Evolutionary conservation across 2,329 filamentous ascomycete genomes (phyloP).

Genomic region (Monosporascus sp.): DNA sequence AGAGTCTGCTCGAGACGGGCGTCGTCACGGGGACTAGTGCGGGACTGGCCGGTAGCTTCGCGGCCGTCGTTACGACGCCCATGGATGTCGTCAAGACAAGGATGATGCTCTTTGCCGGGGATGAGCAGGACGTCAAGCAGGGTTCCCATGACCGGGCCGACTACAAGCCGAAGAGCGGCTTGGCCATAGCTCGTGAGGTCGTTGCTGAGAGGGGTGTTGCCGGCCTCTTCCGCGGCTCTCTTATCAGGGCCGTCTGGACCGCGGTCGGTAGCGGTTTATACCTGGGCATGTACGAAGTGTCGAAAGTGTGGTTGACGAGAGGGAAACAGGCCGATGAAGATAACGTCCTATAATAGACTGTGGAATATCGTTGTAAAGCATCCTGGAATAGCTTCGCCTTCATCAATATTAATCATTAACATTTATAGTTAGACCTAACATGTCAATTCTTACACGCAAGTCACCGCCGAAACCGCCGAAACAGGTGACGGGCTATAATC

Average conservation of each 20-base stretch:
- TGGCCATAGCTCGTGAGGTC: slow-evolving; percentile 60
- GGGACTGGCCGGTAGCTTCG: slow-evolving; percentile 65
- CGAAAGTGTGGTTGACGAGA: slow-evolving; percentile 56
- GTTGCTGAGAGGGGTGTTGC: slow-evolving; percentile 60
- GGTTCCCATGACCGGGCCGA: slow-evolving; percentile 19
- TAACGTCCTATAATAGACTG: slow-evolving; percentile 8
- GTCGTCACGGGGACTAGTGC: slow-evolving; percentile 69
- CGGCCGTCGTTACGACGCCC: slow-evolving; percentile 79
- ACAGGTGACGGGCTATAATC: too few relatives aligned
- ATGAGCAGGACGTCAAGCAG: slow-evolving; percentile 22
- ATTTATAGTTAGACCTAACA: too few relatives aligned
- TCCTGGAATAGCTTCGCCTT: too few relatives aligned
- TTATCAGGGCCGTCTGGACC: slow-evolving; percentile 72
- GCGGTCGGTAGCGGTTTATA: slow-evolving; percentile 79
- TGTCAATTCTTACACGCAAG: too few relatives aligned
- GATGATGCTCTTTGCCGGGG: slow-evolving; percentile 69
- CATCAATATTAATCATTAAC: too few relatives aligned
- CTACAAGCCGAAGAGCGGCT: slow-evolving; percentile 32
- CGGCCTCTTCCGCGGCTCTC: slow-evolving; percentile 73
- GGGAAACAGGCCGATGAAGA: slow-evolving; percentile 38
- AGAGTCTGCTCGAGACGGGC: slow-evolving; percentile 57
- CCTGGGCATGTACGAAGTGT: slow-evolving; percentile 78
- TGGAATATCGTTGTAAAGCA: not conserved
- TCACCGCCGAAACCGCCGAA: too few relatives aligned
- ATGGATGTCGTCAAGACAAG: slow-evolving; percentile 86